Percentiles rank a stretch among this genome's conserved stretches.
phyloP scores from a whole-genome alignment of 1,284 basidiomycete genomes.

The Tylopilus sp. region DNA sequence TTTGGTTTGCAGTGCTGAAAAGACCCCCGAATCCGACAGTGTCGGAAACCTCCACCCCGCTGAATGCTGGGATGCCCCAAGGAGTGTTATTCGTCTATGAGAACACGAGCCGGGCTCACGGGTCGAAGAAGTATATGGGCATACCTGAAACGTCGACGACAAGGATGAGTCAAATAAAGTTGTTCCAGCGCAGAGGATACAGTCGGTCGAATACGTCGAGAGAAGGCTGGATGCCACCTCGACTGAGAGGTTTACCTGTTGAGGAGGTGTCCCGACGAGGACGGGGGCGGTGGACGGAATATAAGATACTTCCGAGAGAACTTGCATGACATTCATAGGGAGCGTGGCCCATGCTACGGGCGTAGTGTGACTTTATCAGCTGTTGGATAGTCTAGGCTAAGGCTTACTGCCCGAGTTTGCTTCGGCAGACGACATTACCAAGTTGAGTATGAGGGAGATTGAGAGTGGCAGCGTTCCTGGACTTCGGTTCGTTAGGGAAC shows the following conservation, averaged over 20 bases:
- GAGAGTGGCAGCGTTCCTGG: background rate
- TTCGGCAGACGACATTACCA: conserved; percentile 9
- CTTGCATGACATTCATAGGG: conserved; percentile 23
- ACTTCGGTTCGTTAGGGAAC: background rate
- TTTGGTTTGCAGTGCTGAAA: conserved; percentile 8
- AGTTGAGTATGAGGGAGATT: conserved; percentile 1
- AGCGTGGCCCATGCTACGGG: conserved; percentile 25
- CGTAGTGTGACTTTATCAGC: background rate
- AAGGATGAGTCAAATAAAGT: conserved; percentile 21
- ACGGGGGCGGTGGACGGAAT: conserved; percentile 16
- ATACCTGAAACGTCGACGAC: conserved; percentile 30
- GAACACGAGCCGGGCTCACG: too few species aligned
- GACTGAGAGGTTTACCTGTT: conserved; percentile 27
- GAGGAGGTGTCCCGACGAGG: conserved; percentile 28
- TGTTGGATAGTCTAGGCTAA: background rate
- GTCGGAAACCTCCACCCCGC: conserved; percentile 17
- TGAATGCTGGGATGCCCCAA: conserved; percentile 19
- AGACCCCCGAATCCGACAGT: conserved; percentile 27
- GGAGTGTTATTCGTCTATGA: conserved; percentile 16
- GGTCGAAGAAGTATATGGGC: background rate
- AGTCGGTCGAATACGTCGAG: conserved; percentile 21
- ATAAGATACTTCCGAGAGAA: conserved; percentile 13
- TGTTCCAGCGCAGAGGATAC: conserved; percentile 28
- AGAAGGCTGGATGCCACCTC: conserved; percentile 11
- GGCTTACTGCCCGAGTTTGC: conserved; percentile 20